Evolutionary conservation across 2,329 filamentous ascomycete genomes (phyloP).

Genomic region (Fusarium mexicanum): DNA sequence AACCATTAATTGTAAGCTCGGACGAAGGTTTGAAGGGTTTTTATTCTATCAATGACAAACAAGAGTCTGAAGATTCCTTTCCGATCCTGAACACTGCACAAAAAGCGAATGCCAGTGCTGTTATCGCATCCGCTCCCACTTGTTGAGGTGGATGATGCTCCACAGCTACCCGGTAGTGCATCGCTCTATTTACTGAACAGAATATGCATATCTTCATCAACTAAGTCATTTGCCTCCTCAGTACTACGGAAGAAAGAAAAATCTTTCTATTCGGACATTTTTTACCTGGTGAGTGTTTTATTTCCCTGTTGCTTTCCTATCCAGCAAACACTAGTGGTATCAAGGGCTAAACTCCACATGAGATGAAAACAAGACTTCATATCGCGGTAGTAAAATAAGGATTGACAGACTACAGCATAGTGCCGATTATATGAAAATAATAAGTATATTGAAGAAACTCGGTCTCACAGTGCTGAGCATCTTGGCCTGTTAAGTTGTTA

Average conservation of each 20-base stretch:
- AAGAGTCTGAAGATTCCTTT: rapidly evolving
- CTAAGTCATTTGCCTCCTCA: rapidly evolving
- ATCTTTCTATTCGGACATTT: rapidly evolving
- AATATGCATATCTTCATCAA: rapidly evolving
- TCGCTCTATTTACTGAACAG: too few species aligned
- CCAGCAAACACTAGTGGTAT: too few species aligned
- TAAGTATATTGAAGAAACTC: rapidly evolving
- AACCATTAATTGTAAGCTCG: rapidly evolving
- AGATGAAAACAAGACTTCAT: too few species aligned
- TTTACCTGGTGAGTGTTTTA: too few species aligned
- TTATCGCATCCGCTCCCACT: rapidly evolving
- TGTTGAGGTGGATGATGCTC: too few species aligned
- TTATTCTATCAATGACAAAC: rapidly evolving
- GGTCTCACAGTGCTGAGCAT: rapidly evolving
- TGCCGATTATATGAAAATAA: rapidly evolving
- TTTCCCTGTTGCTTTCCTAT: rapidly evolving
- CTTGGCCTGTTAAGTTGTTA: background rate
- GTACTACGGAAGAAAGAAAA: rapidly evolving
- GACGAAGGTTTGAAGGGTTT: too few species aligned
- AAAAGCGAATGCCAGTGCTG: background rate
- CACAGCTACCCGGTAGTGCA: background rate
- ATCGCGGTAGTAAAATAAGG: rapidly evolving
- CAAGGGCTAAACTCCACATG: too few species aligned
- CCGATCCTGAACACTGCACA: rapidly evolving
- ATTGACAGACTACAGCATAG: rapidly evolving